phyloP scores from a whole-genome alignment of 345 rosid genomes.

The Aurinia saxatilis region DNA sequence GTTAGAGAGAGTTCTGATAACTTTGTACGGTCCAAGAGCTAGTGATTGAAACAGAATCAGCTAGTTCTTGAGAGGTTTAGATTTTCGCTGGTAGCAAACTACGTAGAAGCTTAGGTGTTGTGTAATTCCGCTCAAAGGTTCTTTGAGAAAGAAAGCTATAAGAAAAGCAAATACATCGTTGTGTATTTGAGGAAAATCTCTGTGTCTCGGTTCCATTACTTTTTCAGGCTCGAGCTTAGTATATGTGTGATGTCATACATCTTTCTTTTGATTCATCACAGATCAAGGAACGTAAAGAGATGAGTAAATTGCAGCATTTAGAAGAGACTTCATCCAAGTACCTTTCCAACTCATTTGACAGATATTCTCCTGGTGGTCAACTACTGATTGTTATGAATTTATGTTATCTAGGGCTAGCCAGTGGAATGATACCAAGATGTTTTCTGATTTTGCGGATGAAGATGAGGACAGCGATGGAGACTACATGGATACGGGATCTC shows the following conservation, averaged over 20 bases:
- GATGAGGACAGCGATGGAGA: slow-evolving; percentile 51
- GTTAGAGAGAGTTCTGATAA: too few relatives aligned
- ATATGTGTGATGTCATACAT: not conserved
- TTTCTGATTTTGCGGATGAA: slow-evolving; percentile 75
- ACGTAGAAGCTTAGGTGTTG: too few relatives aligned
- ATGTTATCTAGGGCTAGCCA: slow-evolving; percentile 56
- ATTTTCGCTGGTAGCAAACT: too few relatives aligned
- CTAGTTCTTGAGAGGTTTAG: too few relatives aligned
- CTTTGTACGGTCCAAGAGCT: too few relatives aligned
- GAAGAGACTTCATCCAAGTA: slow-evolving; percentile 80
- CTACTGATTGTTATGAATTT: not conserved
- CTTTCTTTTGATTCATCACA: slow-evolving; percentile 30
- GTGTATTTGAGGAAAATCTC: too few relatives aligned
- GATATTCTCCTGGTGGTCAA: slow-evolving; percentile 3
- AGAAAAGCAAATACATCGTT: too few relatives aligned
- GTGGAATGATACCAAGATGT: slow-evolving; percentile 94
- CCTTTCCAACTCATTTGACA: slow-evolving; percentile 3
- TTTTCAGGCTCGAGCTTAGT: not conserved
- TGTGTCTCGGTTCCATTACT: too few relatives aligned
- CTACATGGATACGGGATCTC: slow-evolving; percentile 40
- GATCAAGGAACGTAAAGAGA: slow-evolving; percentile 82
- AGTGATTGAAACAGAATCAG: too few relatives aligned
- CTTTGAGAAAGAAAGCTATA: too few relatives aligned
- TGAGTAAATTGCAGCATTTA: slow-evolving; percentile 59
- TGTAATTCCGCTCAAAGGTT: too few relatives aligned